Base-by-base conservation (phyloP, 305 asterid genomes). In the Rubia occidens region DNA sequence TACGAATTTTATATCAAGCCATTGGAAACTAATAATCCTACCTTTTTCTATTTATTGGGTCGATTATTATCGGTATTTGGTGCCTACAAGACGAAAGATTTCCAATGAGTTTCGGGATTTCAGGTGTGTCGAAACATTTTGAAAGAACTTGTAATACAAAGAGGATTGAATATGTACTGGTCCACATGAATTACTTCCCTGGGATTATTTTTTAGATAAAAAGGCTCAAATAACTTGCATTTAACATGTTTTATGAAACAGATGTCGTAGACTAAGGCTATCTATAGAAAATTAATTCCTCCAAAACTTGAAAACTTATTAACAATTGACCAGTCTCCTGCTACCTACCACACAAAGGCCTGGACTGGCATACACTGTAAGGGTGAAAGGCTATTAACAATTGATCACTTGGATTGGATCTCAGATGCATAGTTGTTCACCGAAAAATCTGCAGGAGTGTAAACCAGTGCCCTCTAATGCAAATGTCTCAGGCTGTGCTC, bases 401-500 rank as follows among this genome's bases (percentile, higher is more conserved):
- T 42, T 63, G 39, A 72, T 87, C 82, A 81, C 70, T 84, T 83
- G 0, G 76, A 81, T 42, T 88, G 79, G 64, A 86, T 83, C 73
- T 88, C 85, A 66, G 95, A 79, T 10, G 80, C 71, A 69, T 82
- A 76, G 18, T 62, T 82, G 61, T 79, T 75, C 10, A 77, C 72
- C 24, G 88, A 79, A 18, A 83, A 74, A 80, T 87, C 95, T 2
- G 85, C 73, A 9, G 92, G 90, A 21, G 95, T 76, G 76, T 88
- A 85, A 11, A 85, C 87, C 58, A 89, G 68, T 9, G 98, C 98
- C 78, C 97, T 78, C 76, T 86, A 85, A 80, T 94, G 98, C 82
- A 94, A 66, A 74, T 88, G 96, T 71, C 83, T 80, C 62, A 94
- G 83, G 43, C 98, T 94, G 84, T 91, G 95, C 80, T 94, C 97